Evolutionary conservation across 1,284 basidiomycete species (phyloP).

Genomic region (Melanopsichium pennsylvanicum): DNA sequence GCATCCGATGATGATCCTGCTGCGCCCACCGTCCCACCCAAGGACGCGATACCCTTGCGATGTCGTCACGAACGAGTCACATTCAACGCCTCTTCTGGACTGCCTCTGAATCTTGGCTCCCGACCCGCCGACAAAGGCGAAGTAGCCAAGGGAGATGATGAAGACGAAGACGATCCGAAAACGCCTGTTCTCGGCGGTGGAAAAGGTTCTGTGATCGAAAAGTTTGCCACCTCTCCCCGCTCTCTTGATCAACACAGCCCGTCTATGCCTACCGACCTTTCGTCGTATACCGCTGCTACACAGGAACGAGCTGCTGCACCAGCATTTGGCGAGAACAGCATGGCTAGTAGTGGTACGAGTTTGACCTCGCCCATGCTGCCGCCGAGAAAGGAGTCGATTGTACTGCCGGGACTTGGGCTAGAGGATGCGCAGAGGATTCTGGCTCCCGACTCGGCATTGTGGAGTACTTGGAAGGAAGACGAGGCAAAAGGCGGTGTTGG

Average conservation of each 20-base stretch:
- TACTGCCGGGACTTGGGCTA: not conserved
- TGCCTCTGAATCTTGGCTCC: not conserved
- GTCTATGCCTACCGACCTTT: constrained; percentile 32
- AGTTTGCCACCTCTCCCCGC: constrained; percentile 15
- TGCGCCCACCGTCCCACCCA: constrained; percentile 14
- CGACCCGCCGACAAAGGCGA: not conserved
- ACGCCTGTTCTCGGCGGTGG: constrained; percentile 24
- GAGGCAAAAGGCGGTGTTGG: too few relatives aligned
- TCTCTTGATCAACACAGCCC: constrained; percentile 36
- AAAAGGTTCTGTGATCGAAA: constrained; percentile 7
- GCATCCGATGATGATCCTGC: not conserved
- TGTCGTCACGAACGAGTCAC: constrained; percentile 17
- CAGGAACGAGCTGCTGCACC: too few relatives aligned
- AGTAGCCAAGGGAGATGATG: constrained; percentile 5
- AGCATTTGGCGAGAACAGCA: too few relatives aligned
- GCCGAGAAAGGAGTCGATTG: constrained; percentile 42
- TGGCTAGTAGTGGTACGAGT: constrained; percentile 8
- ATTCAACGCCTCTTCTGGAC: constrained; percentile 2
- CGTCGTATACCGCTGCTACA: constrained; percentile 15
- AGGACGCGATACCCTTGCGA: constrained; percentile 15
- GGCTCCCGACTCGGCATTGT: constrained; percentile 14
- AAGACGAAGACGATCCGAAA: constrained; percentile 33
- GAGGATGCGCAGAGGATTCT: constrained; percentile 24
- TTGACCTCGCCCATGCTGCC: constrained; percentile 22
- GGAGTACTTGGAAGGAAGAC: constrained; percentile 17